Evolutionary conservation across 2,329 filamentous ascomycete species (phyloP).

Genomic region (Cladosporium sphaerospermum): DNA sequence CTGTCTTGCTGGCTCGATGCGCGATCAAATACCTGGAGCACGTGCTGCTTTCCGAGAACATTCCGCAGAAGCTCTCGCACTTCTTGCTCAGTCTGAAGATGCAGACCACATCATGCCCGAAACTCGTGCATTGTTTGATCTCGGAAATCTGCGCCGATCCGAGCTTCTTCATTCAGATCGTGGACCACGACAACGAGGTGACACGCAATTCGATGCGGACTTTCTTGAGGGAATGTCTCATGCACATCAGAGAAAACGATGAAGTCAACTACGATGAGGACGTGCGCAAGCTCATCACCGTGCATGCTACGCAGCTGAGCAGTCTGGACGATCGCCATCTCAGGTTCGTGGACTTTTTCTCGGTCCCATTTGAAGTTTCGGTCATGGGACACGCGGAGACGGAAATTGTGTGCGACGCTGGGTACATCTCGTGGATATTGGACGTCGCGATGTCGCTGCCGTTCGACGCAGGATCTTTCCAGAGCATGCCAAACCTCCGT

Average conservation of each 20-base stretch:
- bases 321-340: not conserved
- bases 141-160: not conserved
- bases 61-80: not conserved
- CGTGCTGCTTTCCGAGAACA: constrained; percentile 3
- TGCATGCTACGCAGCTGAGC: constrained; percentile 10
- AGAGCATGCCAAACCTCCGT: not conserved
- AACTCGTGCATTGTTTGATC: not conserved
- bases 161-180: not conserved
- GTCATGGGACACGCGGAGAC: constrained; percentile 14
- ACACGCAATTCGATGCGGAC: not conserved
- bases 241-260: constrained; percentile 13
- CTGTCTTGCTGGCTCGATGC: not conserved
- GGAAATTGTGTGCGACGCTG: constrained; percentile 8
- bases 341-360: constrained; percentile 18
- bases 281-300: constrained; percentile 11
- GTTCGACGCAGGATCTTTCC: not conserved
- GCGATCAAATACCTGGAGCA: constrained; percentile 2
- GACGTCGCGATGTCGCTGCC: constrained; percentile 10
- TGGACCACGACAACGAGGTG: not conserved
- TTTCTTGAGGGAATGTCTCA: constrained; percentile 14
- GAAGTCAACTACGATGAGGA: constrained; percentile 5
- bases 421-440: constrained; percentile 14
- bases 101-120: not conserved
- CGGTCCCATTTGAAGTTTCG: constrained; percentile 12
- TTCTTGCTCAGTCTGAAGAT: not conserved